phyloP scores from a whole-genome alignment of 2,329 filamentous ascomycete genomes.

The Thelonectria rubi region DNA sequence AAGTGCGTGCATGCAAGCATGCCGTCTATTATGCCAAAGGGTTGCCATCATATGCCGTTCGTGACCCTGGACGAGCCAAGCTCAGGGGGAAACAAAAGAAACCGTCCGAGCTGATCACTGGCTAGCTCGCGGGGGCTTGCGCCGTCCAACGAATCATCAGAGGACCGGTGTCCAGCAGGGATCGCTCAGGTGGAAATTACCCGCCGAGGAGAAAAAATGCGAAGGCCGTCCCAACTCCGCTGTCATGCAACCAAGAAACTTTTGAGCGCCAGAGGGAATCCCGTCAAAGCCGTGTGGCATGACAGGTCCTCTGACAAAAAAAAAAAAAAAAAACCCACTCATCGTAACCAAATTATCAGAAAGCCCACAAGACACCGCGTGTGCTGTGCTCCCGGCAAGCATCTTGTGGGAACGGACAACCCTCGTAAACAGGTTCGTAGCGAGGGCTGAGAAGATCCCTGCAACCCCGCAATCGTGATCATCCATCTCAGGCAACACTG shows the following conservation, averaged over 20 bases:
- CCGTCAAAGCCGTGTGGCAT: not conserved
- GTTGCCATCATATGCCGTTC: constrained; percentile 22
- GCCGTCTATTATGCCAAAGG: constrained; percentile 24
- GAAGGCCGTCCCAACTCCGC: constrained; percentile 32
- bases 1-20: constrained; percentile 17
- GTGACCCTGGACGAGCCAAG: constrained; percentile 9
- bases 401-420: constrained; percentile 9
- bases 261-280: constrained; percentile 39
- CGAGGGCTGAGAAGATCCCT: constrained; percentile 32
- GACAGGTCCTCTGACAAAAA: constrained; percentile 13
- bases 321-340: too few relatives aligned
- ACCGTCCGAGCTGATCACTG: constrained; percentile 3
- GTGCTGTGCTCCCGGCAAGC: constrained; percentile 33
- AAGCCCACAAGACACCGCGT: constrained; percentile 28
- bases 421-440: constrained; percentile 15
- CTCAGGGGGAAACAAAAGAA: constrained; percentile 16
- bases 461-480: constrained; percentile 41
- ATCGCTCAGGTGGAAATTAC: constrained; percentile 21
- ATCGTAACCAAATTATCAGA: constrained; percentile 6
- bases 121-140: constrained; percentile 14
- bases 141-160: constrained; percentile 1
- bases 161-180: constrained; percentile 1
- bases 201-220: constrained; percentile 13
- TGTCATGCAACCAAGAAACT: constrained; percentile 37
- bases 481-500: constrained; percentile 30